Percentiles rank a stretch among this genome's conserved stretches.
phyloP scores from a whole-genome alignment of 495 filamentous ascomycete species.

The Aspergillus asperescens region DNA sequence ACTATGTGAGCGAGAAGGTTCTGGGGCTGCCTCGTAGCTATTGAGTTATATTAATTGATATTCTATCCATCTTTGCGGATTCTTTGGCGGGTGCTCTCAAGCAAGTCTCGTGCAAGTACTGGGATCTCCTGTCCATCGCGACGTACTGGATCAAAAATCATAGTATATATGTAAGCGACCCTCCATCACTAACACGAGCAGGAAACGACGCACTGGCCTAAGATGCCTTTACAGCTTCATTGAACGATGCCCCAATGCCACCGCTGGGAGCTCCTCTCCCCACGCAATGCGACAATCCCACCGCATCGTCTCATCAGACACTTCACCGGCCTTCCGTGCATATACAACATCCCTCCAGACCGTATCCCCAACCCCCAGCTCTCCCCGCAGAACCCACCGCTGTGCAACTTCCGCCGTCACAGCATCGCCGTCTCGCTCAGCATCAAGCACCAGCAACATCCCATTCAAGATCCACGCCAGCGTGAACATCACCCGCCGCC shows the following conservation, averaged over 20 bases:
- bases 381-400: conserved; percentile 30
- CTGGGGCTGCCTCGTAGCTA: conserved; percentile 52
- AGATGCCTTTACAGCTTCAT: conserved; percentile 18
- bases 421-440: conserved; percentile 25
- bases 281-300: conserved; percentile 35
- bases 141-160: no score
- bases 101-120: no score
- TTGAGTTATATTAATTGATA: conserved; percentile 16
- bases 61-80: no score
- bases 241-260: conserved; percentile 28
- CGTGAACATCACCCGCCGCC: conserved; percentile 34
- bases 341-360: conserved; percentile 29
- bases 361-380: conserved; percentile 29
- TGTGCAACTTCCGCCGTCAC: conserved; percentile 28
- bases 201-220: no score
- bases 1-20: conserved; percentile 71
- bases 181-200: no score
- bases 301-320: conserved; percentile 18
- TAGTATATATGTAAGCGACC: no score
- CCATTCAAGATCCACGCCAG: conserved; percentile 33
- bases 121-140: no score
- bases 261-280: conserved; percentile 27
- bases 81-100: no score
- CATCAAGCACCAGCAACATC: conserved; percentile 27
- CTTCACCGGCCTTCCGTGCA: neutral